phyloP scores from a whole-genome alignment of 2,329 filamentous ascomycete genomes.

The Apiospora pterosperma region DNA sequence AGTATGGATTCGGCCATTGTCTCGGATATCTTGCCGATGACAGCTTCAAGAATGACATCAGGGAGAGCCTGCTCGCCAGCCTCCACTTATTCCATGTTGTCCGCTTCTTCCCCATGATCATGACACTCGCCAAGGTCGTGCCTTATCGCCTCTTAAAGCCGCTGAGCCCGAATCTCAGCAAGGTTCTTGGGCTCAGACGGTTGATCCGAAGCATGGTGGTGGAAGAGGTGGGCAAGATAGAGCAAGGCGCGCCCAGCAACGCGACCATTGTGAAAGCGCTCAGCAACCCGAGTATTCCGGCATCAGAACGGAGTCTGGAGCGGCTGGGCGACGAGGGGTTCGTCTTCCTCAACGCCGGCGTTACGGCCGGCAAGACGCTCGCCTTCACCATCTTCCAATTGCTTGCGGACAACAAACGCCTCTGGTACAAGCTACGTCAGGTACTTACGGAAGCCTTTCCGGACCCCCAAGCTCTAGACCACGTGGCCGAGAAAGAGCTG shows the following conservation, averaged over 20 bases:
- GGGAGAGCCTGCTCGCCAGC: background rate
- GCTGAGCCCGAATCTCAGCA: too few species aligned
- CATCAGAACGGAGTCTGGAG: background rate
- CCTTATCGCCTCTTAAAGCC: too few species aligned
- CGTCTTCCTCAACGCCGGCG: background rate
- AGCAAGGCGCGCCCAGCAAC: too few species aligned
- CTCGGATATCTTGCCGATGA: background rate
- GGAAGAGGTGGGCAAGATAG: too few species aligned
- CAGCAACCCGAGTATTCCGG: background rate
- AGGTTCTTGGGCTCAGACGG: too few species aligned
- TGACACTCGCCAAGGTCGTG: too few species aligned
- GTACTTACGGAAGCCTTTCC: too few species aligned
- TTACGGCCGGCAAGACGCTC: background rate
- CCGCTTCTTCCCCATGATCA: background rate
- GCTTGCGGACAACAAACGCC: background rate
- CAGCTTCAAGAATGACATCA: background rate
- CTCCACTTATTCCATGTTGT: background rate
- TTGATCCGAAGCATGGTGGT: too few species aligned
- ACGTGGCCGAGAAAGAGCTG: too few species aligned
- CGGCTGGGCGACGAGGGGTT: background rate
- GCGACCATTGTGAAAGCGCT: background rate
- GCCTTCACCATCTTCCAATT: background rate
- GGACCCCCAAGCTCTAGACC: too few species aligned
- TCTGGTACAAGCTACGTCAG: too few species aligned
- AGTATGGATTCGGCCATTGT: background rate